Base-by-base conservation (phyloP, 495 filamentous ascomycete genomes). In the Daldinia childiae region DNA sequence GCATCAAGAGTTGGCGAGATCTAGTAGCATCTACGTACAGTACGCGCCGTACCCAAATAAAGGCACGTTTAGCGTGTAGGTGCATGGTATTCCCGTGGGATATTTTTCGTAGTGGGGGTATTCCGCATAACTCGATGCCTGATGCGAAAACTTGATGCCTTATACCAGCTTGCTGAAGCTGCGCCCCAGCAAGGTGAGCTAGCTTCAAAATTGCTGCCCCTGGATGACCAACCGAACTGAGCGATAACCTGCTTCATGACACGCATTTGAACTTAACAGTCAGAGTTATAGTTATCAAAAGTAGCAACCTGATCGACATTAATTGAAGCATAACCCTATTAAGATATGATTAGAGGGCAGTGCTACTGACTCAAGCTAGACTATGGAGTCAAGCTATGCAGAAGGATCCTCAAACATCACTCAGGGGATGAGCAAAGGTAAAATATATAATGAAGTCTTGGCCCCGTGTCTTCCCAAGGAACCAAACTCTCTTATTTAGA, bases 61-160 rank as follows among this genome's bases (percentile, higher is more conserved):
- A 30, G 29, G 29, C 6, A 30, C 29, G 29, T 30, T 30, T 30
- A 6, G 7, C 7, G 2, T 27, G 19, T 15, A 3, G 7, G 21
- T 24, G 11, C 24, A 12, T 30, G 9, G 19, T 11, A 14, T 52
- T 52, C 14, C 29, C 15, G 30, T 7, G 30, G n/a, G 1, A 61
- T 12, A 24, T 26, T n/a, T n/a, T n/a, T n/a, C 15, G n/a, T 32
- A 21, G 51, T 62, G 58, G 59, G 30, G 57, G n/a, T 24, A n/a
- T n/a, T 21, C 55, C 9, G 17, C n/a, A 62, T 14, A 36, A 27
- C 26, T 36, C 5, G 59, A 69, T 69, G 67, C 68, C 69, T 71
- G 17, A 71, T 38, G 58, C 69, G 64, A 32, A 50, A 45, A 57
- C n/a, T 3, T 26, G 58, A 66, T 72, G 69, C 69, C 64, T 72